A percentile compares a stretch with the other conserved stretches of the same genome.
Evolutionary conservation across 139 green algal genomes (phyloP).

Genomic region (Picochlorum sp.): DNA sequence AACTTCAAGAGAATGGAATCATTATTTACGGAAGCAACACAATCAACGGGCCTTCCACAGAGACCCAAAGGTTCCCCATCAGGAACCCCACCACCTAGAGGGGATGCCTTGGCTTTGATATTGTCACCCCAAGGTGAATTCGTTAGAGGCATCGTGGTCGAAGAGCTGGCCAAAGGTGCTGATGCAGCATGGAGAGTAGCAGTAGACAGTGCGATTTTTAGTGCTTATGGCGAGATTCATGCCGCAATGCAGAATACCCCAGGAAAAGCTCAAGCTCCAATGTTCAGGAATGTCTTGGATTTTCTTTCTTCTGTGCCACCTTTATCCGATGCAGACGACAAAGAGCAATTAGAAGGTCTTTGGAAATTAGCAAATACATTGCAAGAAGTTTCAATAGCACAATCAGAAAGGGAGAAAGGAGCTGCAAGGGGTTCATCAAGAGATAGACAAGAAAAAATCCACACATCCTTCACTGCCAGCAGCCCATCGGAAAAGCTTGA

Average conservation of each 20-base stretch:
- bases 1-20: constrained; percentile 68
- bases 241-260: not conserved
- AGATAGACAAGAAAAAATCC: not conserved
- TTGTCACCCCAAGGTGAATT: constrained; percentile 57
- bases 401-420: not conserved
- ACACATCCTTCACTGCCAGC: not conserved
- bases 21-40: constrained; percentile 54
- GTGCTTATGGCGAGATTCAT: not conserved
- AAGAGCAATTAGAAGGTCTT: constrained; percentile 33
- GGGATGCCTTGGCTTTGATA: constrained; percentile 55
- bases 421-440: not conserved
- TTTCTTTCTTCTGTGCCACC: constrained; percentile 20
- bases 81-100: constrained; percentile 10
- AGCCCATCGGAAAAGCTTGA: too few species aligned
- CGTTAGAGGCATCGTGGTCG: constrained; percentile 64
- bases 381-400: constrained; percentile 1
- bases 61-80: constrained; percentile 1
- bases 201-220: constrained; percentile 29
- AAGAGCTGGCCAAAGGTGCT: constrained; percentile 75
- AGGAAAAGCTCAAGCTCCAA: not conserved
- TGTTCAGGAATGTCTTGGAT: constrained; percentile 15
- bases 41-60: constrained; percentile 12
- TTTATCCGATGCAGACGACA: constrained; percentile 19
- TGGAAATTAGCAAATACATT: constrained; percentile 10
- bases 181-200: constrained; percentile 55